Evolutionary conservation across 2,329 filamentous ascomycete species (phyloP).

Genomic region (Neocucurbitaria cava): DNA sequence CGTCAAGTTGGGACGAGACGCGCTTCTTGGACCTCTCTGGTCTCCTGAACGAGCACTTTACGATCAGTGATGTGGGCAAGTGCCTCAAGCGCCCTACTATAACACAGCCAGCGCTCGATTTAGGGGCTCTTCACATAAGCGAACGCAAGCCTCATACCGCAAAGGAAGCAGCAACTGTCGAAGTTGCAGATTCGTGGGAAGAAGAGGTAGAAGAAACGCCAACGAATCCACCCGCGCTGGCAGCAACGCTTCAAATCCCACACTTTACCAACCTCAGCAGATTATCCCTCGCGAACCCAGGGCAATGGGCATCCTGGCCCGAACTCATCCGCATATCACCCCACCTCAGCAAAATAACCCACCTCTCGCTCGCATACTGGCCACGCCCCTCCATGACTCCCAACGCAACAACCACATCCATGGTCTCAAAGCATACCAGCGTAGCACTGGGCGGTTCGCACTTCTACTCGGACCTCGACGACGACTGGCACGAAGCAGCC

Average conservation of each 20-base stretch:
- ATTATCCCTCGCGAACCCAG: constrained; percentile 64
- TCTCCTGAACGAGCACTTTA: constrained; percentile 58
- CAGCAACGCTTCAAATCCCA: constrained; percentile 27
- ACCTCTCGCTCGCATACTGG: constrained; percentile 69
- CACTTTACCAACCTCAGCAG: constrained; percentile 62
- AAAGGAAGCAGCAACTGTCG: constrained; percentile 16
- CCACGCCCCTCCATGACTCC: constrained; percentile 65
- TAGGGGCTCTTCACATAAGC: constrained; percentile 21
- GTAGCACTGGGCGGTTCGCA: constrained; percentile 60
- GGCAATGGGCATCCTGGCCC: constrained; percentile 59
- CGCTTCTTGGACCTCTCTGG: constrained; percentile 61
- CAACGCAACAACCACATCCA: constrained; percentile 56
- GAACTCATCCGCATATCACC: constrained; percentile 61
- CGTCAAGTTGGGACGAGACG: constrained; percentile 53
- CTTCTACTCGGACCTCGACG: constrained; percentile 60
- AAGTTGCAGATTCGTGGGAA: constrained; percentile 57
- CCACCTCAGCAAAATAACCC: constrained; percentile 63
- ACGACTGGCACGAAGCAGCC: constrained; percentile 64
- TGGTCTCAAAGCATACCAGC: constrained; percentile 51
- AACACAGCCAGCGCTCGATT: constrained; percentile 10
- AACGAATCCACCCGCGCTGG: constrained; percentile 5
- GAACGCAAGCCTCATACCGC: constrained; percentile 10
- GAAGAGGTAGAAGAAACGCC: constrained; percentile 40
- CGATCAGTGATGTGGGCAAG: constrained; percentile 58
- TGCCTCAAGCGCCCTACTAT: constrained; percentile 38